phyloP scores from a whole-genome alignment of 441 rosid genomes.

The Arabidopsis hybrid region DNA sequence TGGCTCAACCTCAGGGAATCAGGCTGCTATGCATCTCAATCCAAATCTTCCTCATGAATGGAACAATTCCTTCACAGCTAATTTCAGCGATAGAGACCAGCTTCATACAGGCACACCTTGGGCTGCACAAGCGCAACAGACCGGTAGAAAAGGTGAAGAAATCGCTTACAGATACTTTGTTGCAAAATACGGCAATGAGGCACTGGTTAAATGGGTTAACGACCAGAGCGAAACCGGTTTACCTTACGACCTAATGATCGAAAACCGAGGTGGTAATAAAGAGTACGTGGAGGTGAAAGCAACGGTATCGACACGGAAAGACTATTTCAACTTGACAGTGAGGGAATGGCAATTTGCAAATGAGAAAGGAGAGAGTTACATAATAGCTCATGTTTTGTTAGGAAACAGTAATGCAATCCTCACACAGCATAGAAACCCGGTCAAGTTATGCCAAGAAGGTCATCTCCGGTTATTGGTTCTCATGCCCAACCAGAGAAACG shows the following conservation, averaged over 20 bases:
- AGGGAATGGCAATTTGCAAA: constrained; percentile 92
- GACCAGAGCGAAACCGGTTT: constrained; percentile 76
- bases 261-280: constrained; percentile 49
- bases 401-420: constrained; percentile 65
- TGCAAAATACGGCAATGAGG: constrained; percentile 44
- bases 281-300: constrained; percentile 92
- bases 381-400: constrained; percentile 71
- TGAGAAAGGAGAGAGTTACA: constrained; percentile 72
- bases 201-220: constrained; percentile 77
- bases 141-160: constrained; percentile 84
- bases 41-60: constrained; percentile 41
- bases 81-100: constrained; percentile 63
- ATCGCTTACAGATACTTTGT: constrained; percentile 75
- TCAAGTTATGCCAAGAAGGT: constrained; percentile 74
- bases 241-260: constrained; percentile 80
- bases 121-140: constrained; percentile 56
- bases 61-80: constrained; percentile 41
- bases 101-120: constrained; percentile 59
- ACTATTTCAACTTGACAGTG: constrained; percentile 77
- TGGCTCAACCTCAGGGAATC: constrained; percentile 39
- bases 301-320: constrained; percentile 70
- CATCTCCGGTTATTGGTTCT: constrained; percentile 69
- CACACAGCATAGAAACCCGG: constrained; percentile 63
- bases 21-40: constrained; percentile 39
- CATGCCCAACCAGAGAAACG: constrained; percentile 67